phyloP scores from a whole-genome alignment of 768 basidiomycete species.

The Scleroderma bovista region DNA sequence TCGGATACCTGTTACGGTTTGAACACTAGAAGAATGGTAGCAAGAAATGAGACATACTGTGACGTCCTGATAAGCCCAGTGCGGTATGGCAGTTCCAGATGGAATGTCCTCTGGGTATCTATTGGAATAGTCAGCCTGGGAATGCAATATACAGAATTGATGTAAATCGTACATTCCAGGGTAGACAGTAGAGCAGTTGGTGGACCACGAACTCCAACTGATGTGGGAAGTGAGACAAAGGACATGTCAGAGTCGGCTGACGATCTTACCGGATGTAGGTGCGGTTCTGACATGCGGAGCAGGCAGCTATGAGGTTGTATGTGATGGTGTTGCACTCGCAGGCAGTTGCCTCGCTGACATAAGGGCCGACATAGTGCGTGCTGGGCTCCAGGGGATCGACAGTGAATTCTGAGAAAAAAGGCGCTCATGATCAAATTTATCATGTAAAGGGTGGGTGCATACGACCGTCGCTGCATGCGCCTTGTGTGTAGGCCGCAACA shows the following conservation, averaged over 20 bases:
- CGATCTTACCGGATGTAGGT: conserved; percentile 31
- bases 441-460: conserved; percentile 14
- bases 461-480: conserved; percentile 40
- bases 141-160: background rate
- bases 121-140: background rate
- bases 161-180: conserved; percentile 15
- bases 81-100: conserved; percentile 43
- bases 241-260: background rate
- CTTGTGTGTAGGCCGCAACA: conserved; percentile 38
- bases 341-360: conserved; percentile 16
- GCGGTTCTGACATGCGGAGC: conserved; percentile 49
- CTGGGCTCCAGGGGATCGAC: conserved; percentile 33
- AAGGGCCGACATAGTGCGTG: conserved; percentile 31
- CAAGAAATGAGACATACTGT: conserved; percentile 27
- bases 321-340: conserved; percentile 55
- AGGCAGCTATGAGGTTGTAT: conserved; percentile 53
- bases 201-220: conserved; percentile 50
- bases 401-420: conserved; percentile 28
- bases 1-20: conserved; percentile 28
- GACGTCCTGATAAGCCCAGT: conserved; percentile 60
- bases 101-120: conserved; percentile 51
- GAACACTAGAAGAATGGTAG: background rate
- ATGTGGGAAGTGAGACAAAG: background rate
- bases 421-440: conserved; percentile 5
- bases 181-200: conserved; percentile 40